Evolutionary conservation across 441 rosid species (phyloP).

Genomic region (Gossypium schwendimanii): DNA sequence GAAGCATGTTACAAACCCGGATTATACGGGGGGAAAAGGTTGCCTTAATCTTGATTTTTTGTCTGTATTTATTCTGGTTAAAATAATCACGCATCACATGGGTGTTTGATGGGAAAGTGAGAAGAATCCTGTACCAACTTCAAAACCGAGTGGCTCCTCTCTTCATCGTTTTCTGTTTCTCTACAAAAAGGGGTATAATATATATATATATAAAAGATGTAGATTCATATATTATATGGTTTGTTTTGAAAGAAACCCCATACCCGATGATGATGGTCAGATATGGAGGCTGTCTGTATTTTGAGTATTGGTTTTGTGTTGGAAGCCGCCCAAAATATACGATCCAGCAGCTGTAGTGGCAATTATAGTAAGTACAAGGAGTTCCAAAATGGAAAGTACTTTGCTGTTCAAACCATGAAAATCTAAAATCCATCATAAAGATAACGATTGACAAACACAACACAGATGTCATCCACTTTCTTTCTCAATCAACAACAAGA

Average conservation of each 20-base stretch:
- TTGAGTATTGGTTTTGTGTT: background rate
- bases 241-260: background rate
- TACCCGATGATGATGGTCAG: background rate
- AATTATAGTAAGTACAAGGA: conserved; percentile 17
- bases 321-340: background rate
- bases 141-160: conserved; percentile 6
- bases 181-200: background rate
- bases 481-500: background rate
- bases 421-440: conserved; percentile 1
- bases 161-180: too few relatives aligned
- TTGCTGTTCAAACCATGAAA: conserved; percentile 9
- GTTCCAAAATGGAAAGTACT: conserved; percentile 28
- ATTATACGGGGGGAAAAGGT: conserved; percentile 17
- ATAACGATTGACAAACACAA: background rate
- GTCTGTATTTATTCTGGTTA: conserved; percentile 10
- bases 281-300: background rate
- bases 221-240: background rate
- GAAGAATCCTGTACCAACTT: conserved; percentile 32
- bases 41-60: background rate
- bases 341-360: background rate
- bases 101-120: background rate
- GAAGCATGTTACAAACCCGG: conserved; percentile 28
- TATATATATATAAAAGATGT: too few relatives aligned
- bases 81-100: conserved; percentile 32
- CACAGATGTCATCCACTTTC: conserved; percentile 4